Conservation (phyloP, 208 protist genomes). For the Leishmania gerbilli region DNA sequence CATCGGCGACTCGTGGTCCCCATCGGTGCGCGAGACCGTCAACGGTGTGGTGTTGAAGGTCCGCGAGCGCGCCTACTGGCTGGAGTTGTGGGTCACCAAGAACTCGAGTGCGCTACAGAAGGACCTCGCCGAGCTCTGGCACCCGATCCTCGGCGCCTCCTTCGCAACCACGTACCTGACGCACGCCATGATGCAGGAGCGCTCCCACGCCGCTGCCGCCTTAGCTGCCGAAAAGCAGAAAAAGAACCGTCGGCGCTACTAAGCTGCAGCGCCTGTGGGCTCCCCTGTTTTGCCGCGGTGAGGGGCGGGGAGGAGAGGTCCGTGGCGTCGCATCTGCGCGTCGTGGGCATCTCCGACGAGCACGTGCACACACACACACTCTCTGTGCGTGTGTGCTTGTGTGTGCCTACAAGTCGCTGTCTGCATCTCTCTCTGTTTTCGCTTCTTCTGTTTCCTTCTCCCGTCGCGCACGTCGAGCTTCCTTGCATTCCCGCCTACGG, state of each 20-base stretch:
- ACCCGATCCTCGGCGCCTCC: conserved; percentile 49
- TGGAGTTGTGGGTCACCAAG: conserved; percentile 87
- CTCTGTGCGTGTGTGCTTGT: neutral
- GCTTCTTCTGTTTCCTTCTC: neutral
- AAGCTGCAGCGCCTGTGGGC: neutral
- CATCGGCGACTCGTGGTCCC: conserved; percentile 84
- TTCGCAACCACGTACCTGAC: conserved; percentile 62
- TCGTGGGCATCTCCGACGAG: neutral
- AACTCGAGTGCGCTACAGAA: conserved; percentile 56
- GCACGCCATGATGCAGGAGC: conserved; percentile 67
- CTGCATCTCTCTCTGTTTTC: neutral
- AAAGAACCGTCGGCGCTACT: conserved; percentile 43
- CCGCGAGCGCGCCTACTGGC: conserved; percentile 63
- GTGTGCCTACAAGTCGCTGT: neutral
- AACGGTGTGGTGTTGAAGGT: conserved; percentile 87
- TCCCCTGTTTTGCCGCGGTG: neutral
- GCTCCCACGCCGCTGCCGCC: conserved; percentile 41
- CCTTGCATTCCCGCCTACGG: neutral
- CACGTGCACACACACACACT: conserved; percentile 9
- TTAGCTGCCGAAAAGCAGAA: conserved; percentile 52
- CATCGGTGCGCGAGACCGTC: conserved; percentile 63
- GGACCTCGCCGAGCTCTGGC: conserved; percentile 69
- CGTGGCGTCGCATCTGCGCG: conserved; percentile 5
- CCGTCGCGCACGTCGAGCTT: neutral
- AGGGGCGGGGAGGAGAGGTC: neutral